Percentiles rank a stretch among this genome's conserved stretches.
Evolutionary conservation across 352 stramenopile species (phyloP).

Genomic region (Phytopythium cucurbitacearum): DNA sequence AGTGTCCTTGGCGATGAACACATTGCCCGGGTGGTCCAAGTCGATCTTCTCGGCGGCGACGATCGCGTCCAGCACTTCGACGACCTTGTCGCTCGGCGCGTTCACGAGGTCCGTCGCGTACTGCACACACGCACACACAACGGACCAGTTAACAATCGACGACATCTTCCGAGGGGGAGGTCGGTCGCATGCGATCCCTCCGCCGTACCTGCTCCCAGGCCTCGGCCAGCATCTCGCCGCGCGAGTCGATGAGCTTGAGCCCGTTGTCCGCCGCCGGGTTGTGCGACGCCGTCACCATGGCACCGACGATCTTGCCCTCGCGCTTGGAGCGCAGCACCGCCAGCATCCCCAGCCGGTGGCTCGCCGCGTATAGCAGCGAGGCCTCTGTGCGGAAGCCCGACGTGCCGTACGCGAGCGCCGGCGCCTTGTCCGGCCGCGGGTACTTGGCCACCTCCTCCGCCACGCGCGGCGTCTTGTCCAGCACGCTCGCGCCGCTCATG

Average conservation of each 20-base stretch:
- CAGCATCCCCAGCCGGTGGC: constrained; percentile 92
- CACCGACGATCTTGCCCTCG: constrained; percentile 78
- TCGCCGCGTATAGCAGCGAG: constrained; percentile 84
- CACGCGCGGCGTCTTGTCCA: constrained; percentile 77
- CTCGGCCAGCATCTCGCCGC: constrained; percentile 90
- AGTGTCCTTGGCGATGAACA: constrained; percentile 93
- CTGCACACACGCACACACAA: constrained; percentile 15
- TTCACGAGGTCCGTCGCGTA: constrained; percentile 84
- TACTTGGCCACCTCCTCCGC: constrained; percentile 78
- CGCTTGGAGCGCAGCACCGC: constrained; percentile 77
- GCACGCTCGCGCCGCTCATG: constrained; percentile 49
- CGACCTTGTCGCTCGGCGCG: constrained; percentile 68
- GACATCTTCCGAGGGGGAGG: too few relatives aligned
- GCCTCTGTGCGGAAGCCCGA: constrained; percentile 94
- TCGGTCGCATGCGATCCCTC: too few relatives aligned
- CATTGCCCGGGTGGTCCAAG: constrained; percentile 74
- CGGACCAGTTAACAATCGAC: background rate
- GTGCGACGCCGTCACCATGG: constrained; percentile 96
- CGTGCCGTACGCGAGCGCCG: constrained; percentile 89
- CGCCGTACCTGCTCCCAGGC: constrained; percentile 76
- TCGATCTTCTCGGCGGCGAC: constrained; percentile 78
- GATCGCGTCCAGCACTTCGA: constrained; percentile 77
- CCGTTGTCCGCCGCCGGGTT: constrained; percentile 92
- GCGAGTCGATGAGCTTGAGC: constrained; percentile 93
- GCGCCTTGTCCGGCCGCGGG: constrained; percentile 33